These are phyloP conservation scores for Astrephomene gubernaculifera DNA, from an alignment of 139 green algal genomes.

Conservation along the genomic window DNA sequence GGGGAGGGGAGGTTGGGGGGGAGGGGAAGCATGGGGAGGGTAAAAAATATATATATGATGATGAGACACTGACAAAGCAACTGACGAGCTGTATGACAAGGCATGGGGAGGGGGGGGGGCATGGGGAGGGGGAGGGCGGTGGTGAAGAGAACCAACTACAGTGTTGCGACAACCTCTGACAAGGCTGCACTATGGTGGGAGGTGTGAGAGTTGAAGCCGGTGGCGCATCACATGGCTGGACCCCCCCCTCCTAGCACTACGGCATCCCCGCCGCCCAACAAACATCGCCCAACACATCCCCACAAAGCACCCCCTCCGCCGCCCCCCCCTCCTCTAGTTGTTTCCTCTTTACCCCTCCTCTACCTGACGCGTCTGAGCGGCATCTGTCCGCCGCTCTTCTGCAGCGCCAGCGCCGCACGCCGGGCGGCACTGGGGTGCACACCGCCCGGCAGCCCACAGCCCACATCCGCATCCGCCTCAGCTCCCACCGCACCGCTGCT, in stretches of 20 bases:
- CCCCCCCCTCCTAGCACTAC: too few relatives aligned
- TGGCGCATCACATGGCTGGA: too few relatives aligned
- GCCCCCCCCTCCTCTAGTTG: background rate
- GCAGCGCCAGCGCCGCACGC: constrained; percentile 52
- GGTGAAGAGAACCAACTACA: background rate
- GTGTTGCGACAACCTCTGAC: too few relatives aligned
- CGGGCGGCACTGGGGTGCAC: constrained; percentile 38
- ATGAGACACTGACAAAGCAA: too few relatives aligned
- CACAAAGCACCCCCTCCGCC: too few relatives aligned
- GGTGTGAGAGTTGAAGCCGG: too few relatives aligned
- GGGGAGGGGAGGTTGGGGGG: background rate
- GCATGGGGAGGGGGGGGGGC: background rate
- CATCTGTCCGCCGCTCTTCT: constrained; percentile 45
- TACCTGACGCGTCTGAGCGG: constrained; percentile 22
- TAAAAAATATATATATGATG: too few relatives aligned
- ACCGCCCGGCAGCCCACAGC: constrained; percentile 12
- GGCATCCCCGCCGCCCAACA: too few relatives aligned
- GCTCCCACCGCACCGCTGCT: constrained; percentile 16
- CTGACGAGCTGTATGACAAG: too few relatives aligned
- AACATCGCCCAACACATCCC: too few relatives aligned
- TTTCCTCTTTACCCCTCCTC: background rate
- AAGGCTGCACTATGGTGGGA: too few relatives aligned
- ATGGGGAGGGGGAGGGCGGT: background rate
- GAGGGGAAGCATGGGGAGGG: too few relatives aligned
- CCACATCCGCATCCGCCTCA: background rate